phyloP scores from a whole-genome alignment of 768 basidiomycete genomes.

The Russula ochroleuca region DNA sequence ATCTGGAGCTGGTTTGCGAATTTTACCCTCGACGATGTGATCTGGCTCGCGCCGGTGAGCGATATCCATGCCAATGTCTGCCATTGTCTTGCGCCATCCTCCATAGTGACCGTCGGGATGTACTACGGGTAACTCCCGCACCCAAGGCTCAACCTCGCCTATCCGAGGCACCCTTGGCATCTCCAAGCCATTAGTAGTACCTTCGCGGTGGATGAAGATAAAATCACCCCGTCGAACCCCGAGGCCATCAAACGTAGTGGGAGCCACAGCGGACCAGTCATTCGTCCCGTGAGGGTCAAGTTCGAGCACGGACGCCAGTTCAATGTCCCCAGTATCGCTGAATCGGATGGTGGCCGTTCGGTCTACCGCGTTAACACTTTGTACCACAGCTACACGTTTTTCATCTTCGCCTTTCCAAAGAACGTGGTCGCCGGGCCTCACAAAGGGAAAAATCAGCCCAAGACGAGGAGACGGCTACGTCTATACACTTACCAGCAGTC shows the following conservation, averaged over 20 bases:
- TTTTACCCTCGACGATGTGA: conserved; percentile 38
- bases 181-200: conserved; percentile 66
- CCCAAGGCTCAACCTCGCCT: conserved; percentile 80
- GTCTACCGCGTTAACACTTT: conserved; percentile 66
- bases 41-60: conserved; percentile 44
- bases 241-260: conserved; percentile 51
- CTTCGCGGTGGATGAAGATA: conserved; percentile 71
- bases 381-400: conserved; percentile 66
- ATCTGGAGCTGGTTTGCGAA: conserved; percentile 41
- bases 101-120: conserved; percentile 47
- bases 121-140: conserved; percentile 52
- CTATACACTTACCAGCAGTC: conserved; percentile 68
- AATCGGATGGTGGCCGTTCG: conserved; percentile 66
- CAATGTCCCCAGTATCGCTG: conserved; percentile 48
- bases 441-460: conserved; percentile 2
- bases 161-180: conserved; percentile 74
- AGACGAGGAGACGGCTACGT: not conserved
- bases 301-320: conserved; percentile 79
- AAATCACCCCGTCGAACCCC: conserved; percentile 82
- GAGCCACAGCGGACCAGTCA: conserved; percentile 44
- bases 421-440: conserved; percentile 89
- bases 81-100: conserved; percentile 72
- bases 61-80: conserved; percentile 56
- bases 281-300: conserved; percentile 78
- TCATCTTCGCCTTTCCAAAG: conserved; percentile 75